Evolutionary conservation across 1,139 yeast genomes (phyloP).

Genomic region (Kodamaea alishanica): DNA sequence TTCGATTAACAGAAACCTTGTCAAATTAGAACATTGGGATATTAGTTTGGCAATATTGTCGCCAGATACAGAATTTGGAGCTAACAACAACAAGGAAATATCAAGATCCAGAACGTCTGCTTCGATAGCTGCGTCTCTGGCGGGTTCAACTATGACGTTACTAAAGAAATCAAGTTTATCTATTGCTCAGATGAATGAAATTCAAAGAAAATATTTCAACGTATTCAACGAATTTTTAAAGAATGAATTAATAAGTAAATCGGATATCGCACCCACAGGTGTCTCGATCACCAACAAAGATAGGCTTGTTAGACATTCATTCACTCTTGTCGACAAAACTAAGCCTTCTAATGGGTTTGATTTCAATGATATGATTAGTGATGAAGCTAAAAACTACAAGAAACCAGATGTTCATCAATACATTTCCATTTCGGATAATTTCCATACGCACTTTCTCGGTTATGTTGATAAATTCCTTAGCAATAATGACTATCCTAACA

Average conservation of each 20-base stretch:
- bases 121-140: neutral
- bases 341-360: constrained; percentile 6
- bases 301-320: constrained; percentile 4
- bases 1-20: constrained; percentile 39
- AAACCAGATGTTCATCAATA: constrained; percentile 39
- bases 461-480: constrained; percentile 33
- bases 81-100: constrained; percentile 1
- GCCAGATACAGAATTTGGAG: constrained; percentile 22
- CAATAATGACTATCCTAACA: constrained; percentile 20
- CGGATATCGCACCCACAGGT: constrained; percentile 1
- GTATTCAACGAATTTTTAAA: constrained; percentile 35
- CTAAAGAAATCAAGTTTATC: constrained; percentile 16
- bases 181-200: constrained; percentile 22
- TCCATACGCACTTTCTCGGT: constrained; percentile 32
- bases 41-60: constrained; percentile 34
- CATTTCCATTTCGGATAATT: constrained; percentile 35
- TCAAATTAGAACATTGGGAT: constrained; percentile 45
- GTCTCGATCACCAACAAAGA: neutral
- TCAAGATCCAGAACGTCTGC: constrained; percentile 1
- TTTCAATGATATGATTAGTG: constrained; percentile 10
- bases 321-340: constrained; percentile 7
- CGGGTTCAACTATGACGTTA: constrained; percentile 1
- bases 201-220: constrained; percentile 33
- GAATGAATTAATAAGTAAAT: constrained; percentile 23
- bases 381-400: constrained; percentile 22